Percentiles rank a stretch among this genome's conserved stretches.
Conservation (phyloP, 139 green algal genomes). For the Eudorina sp. region DNA sequence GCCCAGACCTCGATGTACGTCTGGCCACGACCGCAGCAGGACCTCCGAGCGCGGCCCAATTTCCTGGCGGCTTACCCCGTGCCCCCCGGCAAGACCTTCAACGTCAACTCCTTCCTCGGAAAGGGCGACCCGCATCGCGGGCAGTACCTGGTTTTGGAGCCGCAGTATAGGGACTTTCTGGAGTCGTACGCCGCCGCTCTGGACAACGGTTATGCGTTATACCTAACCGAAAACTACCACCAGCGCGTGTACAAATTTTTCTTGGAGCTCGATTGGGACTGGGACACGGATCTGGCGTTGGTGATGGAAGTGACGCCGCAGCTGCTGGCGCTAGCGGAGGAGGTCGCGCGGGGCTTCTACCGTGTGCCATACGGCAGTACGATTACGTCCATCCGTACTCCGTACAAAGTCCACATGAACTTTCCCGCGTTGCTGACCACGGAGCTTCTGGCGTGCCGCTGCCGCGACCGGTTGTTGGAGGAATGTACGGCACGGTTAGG, state of each 20-base stretch:
- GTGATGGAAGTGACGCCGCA: slow-evolving; percentile 48
- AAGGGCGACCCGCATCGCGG: slow-evolving; percentile 44
- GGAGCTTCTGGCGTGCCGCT: slow-evolving; percentile 52
- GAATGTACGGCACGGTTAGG: not conserved
- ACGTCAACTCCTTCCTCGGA: slow-evolving; percentile 64
- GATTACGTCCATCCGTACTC: slow-evolving; percentile 63
- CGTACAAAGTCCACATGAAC: slow-evolving; percentile 73
- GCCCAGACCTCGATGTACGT: not conserved
- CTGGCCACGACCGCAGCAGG: not conserved
- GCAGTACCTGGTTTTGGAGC: slow-evolving; percentile 54
- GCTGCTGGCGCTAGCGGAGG: not conserved
- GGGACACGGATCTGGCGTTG: slow-evolving; percentile 35
- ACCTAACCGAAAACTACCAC: slow-evolving; percentile 56
- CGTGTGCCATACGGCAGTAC: not conserved
- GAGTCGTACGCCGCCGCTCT: slow-evolving; percentile 40
- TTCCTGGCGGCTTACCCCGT: slow-evolving; percentile 59
- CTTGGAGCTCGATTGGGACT: slow-evolving; percentile 71
- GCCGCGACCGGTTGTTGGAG: slow-evolving; percentile 52
- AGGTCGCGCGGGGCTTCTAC: slow-evolving; percentile 11
- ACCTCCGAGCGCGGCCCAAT: not conserved
- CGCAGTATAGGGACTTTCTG: slow-evolving; percentile 43
- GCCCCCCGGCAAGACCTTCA: slow-evolving; percentile 32
- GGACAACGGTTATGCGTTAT: slow-evolving; percentile 40
- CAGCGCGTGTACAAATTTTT: slow-evolving; percentile 54
- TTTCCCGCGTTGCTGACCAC: slow-evolving; percentile 66